Conservation (phyloP, 768 basidiomycete species). For the Boletus reticuloceps region DNA sequence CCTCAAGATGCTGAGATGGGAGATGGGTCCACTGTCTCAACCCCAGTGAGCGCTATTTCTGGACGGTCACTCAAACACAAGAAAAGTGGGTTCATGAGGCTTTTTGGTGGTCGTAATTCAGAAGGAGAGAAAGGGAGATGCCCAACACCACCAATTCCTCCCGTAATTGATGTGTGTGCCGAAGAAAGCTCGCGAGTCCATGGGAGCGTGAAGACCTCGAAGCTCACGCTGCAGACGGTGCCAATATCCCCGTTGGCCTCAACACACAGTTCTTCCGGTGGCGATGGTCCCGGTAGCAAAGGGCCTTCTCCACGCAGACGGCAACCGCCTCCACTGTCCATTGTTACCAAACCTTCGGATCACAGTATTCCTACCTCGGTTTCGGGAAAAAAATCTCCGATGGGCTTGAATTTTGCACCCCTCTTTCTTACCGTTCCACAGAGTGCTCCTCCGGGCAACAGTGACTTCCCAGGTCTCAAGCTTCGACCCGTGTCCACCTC, state of each 20-base stretch:
- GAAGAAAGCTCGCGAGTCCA: conserved; percentile 21
- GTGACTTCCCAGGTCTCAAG: conserved; percentile 64
- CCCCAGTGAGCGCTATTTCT: conserved; percentile 15
- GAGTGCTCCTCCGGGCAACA: conserved; percentile 64
- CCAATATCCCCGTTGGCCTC: conserved; percentile 38
- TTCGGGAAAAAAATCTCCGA: conserved; percentile 11
- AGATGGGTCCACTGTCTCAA: conserved; percentile 35
- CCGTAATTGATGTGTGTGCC: conserved; percentile 39
- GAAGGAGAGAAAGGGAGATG: conserved; percentile 36
- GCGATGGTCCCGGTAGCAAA: conserved; percentile 20
- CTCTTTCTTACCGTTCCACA: conserved; percentile 36
- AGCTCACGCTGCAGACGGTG: conserved; percentile 31
- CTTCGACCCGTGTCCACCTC: conserved; percentile 74
- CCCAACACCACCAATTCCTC: conserved; percentile 57
- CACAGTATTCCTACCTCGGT: conserved; percentile 10
- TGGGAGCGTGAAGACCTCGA: conserved; percentile 30
- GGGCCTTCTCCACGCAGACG: conserved; percentile 25
- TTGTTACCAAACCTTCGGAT: conserved; percentile 25
- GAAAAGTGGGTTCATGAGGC: conserved; percentile 78
- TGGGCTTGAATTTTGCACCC: conserved; percentile 8
- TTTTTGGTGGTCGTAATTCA: conserved; percentile 55
- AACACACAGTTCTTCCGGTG: not conserved
- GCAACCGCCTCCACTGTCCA: conserved; percentile 29
- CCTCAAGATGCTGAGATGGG: conserved; percentile 40
- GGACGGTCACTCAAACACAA: conserved; percentile 64